Conservation (phyloP, 2,329 filamentous ascomycete species). For the Clarireedia hainanense region DNA sequence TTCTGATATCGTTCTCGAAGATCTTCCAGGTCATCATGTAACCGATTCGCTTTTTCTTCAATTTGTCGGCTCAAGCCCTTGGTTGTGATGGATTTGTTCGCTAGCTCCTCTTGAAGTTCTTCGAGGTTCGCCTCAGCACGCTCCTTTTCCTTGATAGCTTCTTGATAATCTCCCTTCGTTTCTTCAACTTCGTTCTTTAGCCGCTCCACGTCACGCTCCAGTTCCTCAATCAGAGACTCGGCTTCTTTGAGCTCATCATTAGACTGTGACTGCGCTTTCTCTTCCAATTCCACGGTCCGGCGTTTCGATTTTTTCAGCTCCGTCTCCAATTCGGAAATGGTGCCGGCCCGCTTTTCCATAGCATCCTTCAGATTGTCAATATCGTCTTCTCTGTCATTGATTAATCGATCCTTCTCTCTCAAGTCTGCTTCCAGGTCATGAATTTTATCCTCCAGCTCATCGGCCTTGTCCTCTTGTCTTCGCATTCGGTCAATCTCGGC, state of each 20-base stretch:
- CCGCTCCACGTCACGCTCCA: slow-evolving; percentile 46
- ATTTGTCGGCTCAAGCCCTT: slow-evolving; percentile 69
- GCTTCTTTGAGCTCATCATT: slow-evolving; percentile 35
- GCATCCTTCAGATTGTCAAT: slow-evolving; percentile 57
- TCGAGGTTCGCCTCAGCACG: slow-evolving; percentile 52
- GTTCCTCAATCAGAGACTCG: slow-evolving; percentile 43
- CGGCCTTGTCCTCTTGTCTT: slow-evolving; percentile 49
- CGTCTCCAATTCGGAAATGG: slow-evolving; percentile 48
- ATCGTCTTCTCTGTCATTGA: slow-evolving; percentile 70
- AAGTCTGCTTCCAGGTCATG: slow-evolving; percentile 69
- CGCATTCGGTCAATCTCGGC: slow-evolving; percentile 42
- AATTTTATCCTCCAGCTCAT: slow-evolving; percentile 65
- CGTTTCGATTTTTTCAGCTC: slow-evolving; percentile 49
- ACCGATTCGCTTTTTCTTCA: slow-evolving; percentile 58
- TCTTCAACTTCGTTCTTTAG: slow-evolving; percentile 48
- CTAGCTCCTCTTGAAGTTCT: slow-evolving; percentile 67
- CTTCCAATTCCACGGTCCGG: slow-evolving; percentile 46
- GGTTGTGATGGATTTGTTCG: slow-evolving; percentile 69
- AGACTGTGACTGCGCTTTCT: slow-evolving; percentile 43
- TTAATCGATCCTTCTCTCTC: slow-evolving; percentile 64
- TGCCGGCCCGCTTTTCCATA: slow-evolving; percentile 43
- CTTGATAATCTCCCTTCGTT: slow-evolving; percentile 45
- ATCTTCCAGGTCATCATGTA: slow-evolving; percentile 58
- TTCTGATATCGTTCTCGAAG: slow-evolving; percentile 37
- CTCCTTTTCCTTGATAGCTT: slow-evolving; percentile 46